Conservation (phyloP, 2,329 filamentous ascomycete species). For the Talaromyces islandicus region DNA sequence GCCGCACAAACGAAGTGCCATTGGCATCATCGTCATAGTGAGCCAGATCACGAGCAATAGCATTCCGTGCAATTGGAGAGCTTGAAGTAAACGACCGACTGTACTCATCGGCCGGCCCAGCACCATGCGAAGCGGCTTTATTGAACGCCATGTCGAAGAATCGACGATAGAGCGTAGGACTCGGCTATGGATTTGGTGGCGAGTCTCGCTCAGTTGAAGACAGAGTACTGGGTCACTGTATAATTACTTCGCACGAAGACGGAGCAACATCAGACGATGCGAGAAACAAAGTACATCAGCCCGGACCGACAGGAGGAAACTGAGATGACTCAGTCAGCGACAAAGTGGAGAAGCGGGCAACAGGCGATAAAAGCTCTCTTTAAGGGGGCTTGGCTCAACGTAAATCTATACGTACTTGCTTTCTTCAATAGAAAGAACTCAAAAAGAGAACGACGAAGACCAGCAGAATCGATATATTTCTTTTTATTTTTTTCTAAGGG, state of each 20-base stretch:
- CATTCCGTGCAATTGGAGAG: conserved; percentile 62
- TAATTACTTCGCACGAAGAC: not conserved
- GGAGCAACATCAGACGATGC: not conserved
- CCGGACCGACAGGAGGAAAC: not conserved
- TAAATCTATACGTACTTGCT: not conserved
- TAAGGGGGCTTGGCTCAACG: not conserved
- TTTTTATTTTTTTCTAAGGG: not conserved
- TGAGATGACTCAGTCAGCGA: not conserved
- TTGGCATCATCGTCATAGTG: conserved; percentile 47
- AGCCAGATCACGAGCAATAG: conserved; percentile 61
- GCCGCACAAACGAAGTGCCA: conserved; percentile 36
- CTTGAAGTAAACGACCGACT: conserved; percentile 48
- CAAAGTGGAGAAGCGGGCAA: not conserved
- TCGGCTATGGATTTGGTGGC: not conserved
- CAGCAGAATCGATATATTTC: not conserved
- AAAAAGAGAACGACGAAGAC: not conserved
- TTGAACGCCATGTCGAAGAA: conserved; percentile 18
- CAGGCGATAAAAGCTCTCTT: not conserved
- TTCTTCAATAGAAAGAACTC: not conserved
- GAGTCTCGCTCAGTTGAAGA: not conserved
- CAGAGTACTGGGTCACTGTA: not conserved
- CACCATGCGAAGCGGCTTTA: conserved; percentile 17
- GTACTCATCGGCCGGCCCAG: conserved; percentile 23
- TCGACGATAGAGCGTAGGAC: not conserved
- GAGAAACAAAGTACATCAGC: not conserved